These are phyloP conservation scores for Saccharomycopsis schoenii DNA, from an alignment of 805 yeast species.

Conservation along the genomic window DNA sequence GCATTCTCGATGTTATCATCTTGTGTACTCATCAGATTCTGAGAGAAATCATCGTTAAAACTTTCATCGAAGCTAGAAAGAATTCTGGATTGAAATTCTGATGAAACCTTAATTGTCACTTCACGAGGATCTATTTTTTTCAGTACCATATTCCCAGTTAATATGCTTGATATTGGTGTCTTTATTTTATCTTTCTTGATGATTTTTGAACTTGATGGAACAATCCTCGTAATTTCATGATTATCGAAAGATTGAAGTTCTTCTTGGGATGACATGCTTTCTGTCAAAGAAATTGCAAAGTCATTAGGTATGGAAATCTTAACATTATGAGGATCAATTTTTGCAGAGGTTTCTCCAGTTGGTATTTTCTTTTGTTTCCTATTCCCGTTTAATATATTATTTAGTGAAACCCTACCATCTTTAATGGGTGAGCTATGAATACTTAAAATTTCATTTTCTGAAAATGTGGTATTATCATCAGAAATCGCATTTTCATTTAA, in stretches of 20 bases:
- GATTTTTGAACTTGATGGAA: neutral
- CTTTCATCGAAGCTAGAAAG: neutral
- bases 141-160: neutral
- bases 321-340: neutral
- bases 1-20: neutral
- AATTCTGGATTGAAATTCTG: neutral
- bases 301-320: neutral
- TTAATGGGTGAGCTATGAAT: neutral
- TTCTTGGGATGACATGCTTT: neutral
- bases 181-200: neutral
- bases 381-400: neutral
- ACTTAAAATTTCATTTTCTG: neutral
- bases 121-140: neutral
- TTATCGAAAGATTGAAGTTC: neutral
- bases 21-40: neutral
- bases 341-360: neutral
- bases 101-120: neutral
- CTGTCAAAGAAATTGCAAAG: neutral
- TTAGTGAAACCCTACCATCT: neutral
- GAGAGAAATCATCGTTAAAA: neutral
- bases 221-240: neutral
- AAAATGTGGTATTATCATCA: neutral
- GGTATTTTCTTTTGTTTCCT: neutral
- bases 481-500: neutral
- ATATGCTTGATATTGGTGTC: neutral